Evolutionary conservation across 768 basidiomycete species (phyloP), one percentile per base, ranked within the genome.

Genomic region (Serendipita indica): DNA sequence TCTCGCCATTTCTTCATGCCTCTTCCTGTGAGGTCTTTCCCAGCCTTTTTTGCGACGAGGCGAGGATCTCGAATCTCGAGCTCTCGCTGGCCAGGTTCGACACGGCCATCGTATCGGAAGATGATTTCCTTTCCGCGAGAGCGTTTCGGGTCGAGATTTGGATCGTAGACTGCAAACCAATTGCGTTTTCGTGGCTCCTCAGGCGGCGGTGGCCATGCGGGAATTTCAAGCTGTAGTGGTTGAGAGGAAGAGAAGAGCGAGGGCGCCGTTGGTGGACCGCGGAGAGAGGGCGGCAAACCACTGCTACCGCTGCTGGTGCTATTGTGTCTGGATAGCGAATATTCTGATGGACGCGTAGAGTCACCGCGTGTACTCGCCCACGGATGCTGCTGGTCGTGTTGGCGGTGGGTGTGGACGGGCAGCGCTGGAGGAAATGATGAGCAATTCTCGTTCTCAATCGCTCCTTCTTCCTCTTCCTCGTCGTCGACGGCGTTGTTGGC

Each of bases 1-100:
- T 58, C 4, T 13, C 68, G 62, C 12, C 59, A 57, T 57, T 67
- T 67, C 37, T 46, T 52, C 12, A 35, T 59, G 2, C 66, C 67
- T 41, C 64, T 57, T 10, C 63, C 67, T 5, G 33, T 39, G 22
- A 41, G 13, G 16, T 20, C 28, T 33, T 60, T 60, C 32, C 60
- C 32, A 7, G 57, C 37, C 27, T 45, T 45, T n/a, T 61, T 63
- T 13, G 32, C 37, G 16, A 54, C 45, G 20, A 62, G 27, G 16
- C 41, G 46, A n/a, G 60, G 57, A 60, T 58, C 67, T 58, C 7
- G 65, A 63, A 60, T 64, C 66, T 41, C 35, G 20, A n/a, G 59
- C 25, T 22, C 58, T 12, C 59, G 20, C 45, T 52, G 25, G 46
- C 18, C 27, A 54, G 58, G 13, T 59, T 59, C 32, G 32, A 33